Conservation (phyloP, 2,329 filamentous ascomycete genomes). For the Cladophialophora yegresii region DNA sequence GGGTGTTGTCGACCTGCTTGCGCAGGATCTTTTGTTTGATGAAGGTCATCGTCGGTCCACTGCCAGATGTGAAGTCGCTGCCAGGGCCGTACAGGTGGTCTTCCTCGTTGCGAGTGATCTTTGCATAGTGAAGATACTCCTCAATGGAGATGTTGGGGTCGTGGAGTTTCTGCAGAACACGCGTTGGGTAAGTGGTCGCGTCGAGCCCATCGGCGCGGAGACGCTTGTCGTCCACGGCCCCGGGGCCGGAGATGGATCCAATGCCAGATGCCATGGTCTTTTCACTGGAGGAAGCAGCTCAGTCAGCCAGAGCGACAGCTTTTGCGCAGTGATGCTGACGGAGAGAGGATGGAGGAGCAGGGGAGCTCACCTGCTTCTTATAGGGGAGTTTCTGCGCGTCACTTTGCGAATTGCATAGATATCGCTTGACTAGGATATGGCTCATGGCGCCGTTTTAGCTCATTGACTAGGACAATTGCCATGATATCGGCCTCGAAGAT, state of each 20-base stretch:
- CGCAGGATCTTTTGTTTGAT: conserved; percentile 30
- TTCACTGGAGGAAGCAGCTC: conserved; percentile 1
- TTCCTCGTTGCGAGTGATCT: conserved; percentile 41
- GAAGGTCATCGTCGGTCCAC: conserved; percentile 20
- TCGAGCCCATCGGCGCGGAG: conserved; percentile 17
- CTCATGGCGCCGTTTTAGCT: neutral
- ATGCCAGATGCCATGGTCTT: conserved; percentile 24
- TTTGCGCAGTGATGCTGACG: neutral
- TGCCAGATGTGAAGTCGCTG: conserved; percentile 17
- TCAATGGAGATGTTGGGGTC: conserved; percentile 42
- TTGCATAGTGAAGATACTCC: conserved; percentile 47
- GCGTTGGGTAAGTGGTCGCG: conserved; percentile 15
- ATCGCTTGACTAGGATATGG: neutral
- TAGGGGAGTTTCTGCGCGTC: neutral
- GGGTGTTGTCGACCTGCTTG: conserved; percentile 23
- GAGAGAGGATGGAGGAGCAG: neutral
- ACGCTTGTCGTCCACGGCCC: conserved; percentile 26
- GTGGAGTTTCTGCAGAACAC: conserved; percentile 32
- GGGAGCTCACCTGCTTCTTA: conserved; percentile 9
- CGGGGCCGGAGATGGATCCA: conserved; percentile 26
- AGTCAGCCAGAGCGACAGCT: neutral
- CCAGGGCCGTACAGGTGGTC: conserved; percentile 33
- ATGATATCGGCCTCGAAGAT: neutral
- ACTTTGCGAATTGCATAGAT: neutral
- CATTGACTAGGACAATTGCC: neutral